Base-by-base conservation (phyloP, 2,329 filamentous ascomycete genomes). In the Pseudocercospora crystallina region DNA sequence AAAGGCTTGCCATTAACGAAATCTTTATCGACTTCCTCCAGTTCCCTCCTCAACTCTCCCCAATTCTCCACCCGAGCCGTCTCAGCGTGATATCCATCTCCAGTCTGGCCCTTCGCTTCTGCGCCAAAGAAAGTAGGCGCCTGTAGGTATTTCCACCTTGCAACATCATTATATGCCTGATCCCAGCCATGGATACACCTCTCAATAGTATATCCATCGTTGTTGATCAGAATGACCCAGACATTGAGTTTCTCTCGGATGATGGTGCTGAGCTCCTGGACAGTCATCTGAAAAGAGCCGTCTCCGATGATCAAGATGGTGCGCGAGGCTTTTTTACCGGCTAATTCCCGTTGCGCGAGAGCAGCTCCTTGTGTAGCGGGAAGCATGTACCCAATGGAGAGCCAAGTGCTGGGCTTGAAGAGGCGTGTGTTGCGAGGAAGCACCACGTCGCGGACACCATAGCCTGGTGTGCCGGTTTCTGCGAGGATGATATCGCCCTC, bases 381-480 rank as follows among this genome's bases (percentile, higher is more conserved):
- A 4, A 85, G 79, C 2, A 82, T 81, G 62, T 84, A 86, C 0
- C 84, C 84, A 57, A 86, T 86, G 39, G 78, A 82, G 33, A 82
- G 81, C 83, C 83, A 86, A 9, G 95, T 82, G 2, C 88, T 85
- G 67, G 94, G 89, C 43, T 82, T 90, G 62, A 95, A 82, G 13
- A 87, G 87, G 5, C 82, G 89, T 11, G 91, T 86, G 12, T 80
- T 79, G 2, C 76, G 69, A 0, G 90, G 90, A 73, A 95, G 92
- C 34, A 81, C 81, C 5, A 89, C 90, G 52, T 91, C 88, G 81
- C 87, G 90, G 61, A 95, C 89, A 48, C 90, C 90, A 68, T 95
- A 94, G 71, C 90, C 92, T 51, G 89, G 78, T 0, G 90, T 96
- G 34, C 90, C 90, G 2, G 90, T 95, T 69, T 95, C 90, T 0